These are phyloP conservation scores for Pseudisothecium myosuroides DNA, from an alignment of 225 moss, liverwort and hornwort genomes.

Conservation along the genomic window DNA sequence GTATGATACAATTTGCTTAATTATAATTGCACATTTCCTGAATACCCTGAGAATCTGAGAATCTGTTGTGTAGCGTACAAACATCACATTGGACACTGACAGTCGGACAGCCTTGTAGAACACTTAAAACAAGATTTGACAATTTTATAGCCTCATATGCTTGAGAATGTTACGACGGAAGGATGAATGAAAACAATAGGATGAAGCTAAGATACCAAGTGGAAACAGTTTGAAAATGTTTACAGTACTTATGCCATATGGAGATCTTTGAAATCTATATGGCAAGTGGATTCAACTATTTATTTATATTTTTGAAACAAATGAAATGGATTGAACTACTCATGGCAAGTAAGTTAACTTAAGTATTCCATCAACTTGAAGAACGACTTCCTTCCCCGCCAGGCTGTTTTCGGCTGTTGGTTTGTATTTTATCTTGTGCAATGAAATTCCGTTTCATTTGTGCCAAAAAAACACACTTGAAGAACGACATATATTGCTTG, in stretches of 20 bases:
- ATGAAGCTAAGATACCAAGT: background rate
- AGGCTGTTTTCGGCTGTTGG: too few species aligned
- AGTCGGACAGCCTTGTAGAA: background rate
- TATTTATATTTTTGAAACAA: too few species aligned
- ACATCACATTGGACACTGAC: background rate
- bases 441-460: too few species aligned
- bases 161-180: background rate
- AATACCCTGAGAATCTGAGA: background rate
- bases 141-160: background rate
- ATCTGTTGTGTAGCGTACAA: background rate
- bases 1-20: background rate
- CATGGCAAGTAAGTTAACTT: background rate
- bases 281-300: too few species aligned
- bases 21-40: background rate
- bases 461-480: too few species aligned
- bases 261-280: background rate
- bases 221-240: background rate
- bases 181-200: background rate
- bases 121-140: background rate
- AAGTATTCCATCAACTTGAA: background rate
- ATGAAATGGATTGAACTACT: too few species aligned
- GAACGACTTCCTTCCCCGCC: background rate
- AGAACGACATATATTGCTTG: background rate
- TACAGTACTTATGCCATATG: background rate
- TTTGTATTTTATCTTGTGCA: too few species aligned